Percentiles rank a stretch among this genome's conserved stretches.
These are phyloP conservation scores for Rhynchosporium agropyri DNA, from an alignment of 2,329 filamentous ascomycete genomes.

Conservation along the genomic window DNA sequence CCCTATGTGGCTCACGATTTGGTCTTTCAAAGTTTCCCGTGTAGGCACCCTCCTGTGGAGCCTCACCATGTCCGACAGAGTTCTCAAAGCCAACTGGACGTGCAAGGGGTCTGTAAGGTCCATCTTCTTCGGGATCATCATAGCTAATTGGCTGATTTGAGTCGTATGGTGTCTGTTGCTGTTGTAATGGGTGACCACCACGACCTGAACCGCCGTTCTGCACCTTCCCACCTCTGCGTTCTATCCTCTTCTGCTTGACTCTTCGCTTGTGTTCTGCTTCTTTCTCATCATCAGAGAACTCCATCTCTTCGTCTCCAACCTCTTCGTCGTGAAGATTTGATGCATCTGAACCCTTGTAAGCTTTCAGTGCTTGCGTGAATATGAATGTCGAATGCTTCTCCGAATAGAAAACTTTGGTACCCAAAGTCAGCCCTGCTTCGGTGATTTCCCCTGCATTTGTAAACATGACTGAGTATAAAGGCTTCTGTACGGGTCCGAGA, in stretches of 20 bases:
- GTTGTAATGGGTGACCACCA: slow-evolving; percentile 44
- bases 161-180: slow-evolving; percentile 41
- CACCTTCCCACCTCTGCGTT: slow-evolving; percentile 57
- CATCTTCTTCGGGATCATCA: slow-evolving; percentile 69
- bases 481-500: slow-evolving; percentile 81
- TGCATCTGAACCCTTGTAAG: slow-evolving; percentile 85
- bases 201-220: slow-evolving; percentile 45
- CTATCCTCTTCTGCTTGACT: slow-evolving; percentile 66
- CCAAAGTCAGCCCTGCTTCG: slow-evolving; percentile 67
- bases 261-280: slow-evolving; percentile 79
- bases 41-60: slow-evolving; percentile 45
- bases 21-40: slow-evolving; percentile 27
- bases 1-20: slow-evolving; percentile 32
- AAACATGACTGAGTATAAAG: slow-evolving; percentile 83
- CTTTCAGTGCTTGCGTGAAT: slow-evolving; percentile 80
- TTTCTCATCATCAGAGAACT: slow-evolving; percentile 96
- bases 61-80: slow-evolving; percentile 48
- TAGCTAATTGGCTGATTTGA: slow-evolving; percentile 58
- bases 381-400: slow-evolving; percentile 78
- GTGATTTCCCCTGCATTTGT: slow-evolving; percentile 67
- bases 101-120: slow-evolving; percentile 71
- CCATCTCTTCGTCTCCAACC: slow-evolving; percentile 79
- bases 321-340: slow-evolving; percentile 96
- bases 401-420: slow-evolving; percentile 77
- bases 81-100: slow-evolving; percentile 65